Evolutionary conservation across 305 asterid genomes (phyloP), one percentile per base, ranked within the genome.

Genomic region (Andrographis paniculata): DNA sequence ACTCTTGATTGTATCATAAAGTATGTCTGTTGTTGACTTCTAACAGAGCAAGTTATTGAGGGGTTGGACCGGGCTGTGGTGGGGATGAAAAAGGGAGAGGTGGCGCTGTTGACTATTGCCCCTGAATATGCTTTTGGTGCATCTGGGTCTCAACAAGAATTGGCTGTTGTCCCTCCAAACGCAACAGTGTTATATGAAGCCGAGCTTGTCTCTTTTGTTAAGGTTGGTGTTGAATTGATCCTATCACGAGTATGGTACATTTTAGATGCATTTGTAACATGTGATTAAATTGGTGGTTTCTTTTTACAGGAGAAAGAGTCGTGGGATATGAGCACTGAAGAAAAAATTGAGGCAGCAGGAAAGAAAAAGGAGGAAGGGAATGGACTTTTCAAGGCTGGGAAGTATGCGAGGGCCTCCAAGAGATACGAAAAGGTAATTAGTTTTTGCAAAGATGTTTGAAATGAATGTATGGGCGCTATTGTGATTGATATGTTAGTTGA

Each of bases 91-190:
- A 89, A 89, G 63, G 94, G 94, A 43, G 96, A 85, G 66, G 70
- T 57, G 13, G 91, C 93, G 0, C 48, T 68, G 30, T 35, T 89
- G 69, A 82, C 70, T 4, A 64, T 89, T 56, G 71, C 86, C 15
- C 88, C 98, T 0, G 96, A 89, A 53, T 85, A 85, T 56, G 98
- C 93, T 1, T 79, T 82, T 42, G 93, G 95, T 33, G 55, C 80
- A 36, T 45, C 79, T 0, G 95, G 69, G 51, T 68, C 88, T 0
- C 63, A 78, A 58, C 96, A 89, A 50, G 94, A 89, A 36, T 48
- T 89, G 48, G 84, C 86, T n/a, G 62, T 64, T 16, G 79, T 86
- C 50, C 95, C 98, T 52, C 79, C 94, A 2, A 82, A 82, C 63
- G 78, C 96, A 3, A 78, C 84, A 5, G 68, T 86, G 20, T 42